Evolutionary conservation across 2,329 filamentous ascomycete species (phyloP), one percentile per base, ranked within the genome.

Genomic region (Plenodomus biglobosus): DNA sequence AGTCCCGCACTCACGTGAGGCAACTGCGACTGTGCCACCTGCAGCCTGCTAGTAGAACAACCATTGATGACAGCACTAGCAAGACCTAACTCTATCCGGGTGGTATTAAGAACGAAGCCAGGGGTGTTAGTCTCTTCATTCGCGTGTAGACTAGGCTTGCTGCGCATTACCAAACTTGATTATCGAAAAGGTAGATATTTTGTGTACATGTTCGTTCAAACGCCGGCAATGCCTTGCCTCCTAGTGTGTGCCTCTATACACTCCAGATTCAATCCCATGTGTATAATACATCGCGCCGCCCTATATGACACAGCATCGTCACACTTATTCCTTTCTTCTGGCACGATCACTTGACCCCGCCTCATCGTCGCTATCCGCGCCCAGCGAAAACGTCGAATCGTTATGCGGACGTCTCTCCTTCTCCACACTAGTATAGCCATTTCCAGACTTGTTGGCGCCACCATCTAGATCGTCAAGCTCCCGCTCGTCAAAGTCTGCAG

Each of bases 401-500:
- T 70, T 69, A n/a, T 64, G 54, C 16, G 66, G 61, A n/a, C 61
- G 57, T 20, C 66, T 61, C 3, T 59, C 44, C 53, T 68, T 69
- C 45, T 69, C 60, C 19, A 53, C 53, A 30, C 54, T 51, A n/a
- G 54, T 50, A 16, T 62, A 62, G 1, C 63, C 63, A 30, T 69
- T 65, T 8, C 57, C 42, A 2, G 59, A 40, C 44, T 50, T 62
- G 52, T 62, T 64, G 5, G 53, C 44, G 11, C 44, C 61, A 20
- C 64, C 62, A 13, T 76, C 72, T 27, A 84, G 61, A 50, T 82
- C 76, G 60, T 85, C 82, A 17, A 85, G 68, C 62, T 85, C 83
- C 2, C 78, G 72, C 62, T 85, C 83, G 51, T 85, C 82, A 62
- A 83, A 85, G 58, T 83, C 81, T 15, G 79, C 81, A 21, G 81